phyloP scores from a whole-genome alignment of 768 basidiomycete genomes.

The Fibroporia radiculosa region DNA sequence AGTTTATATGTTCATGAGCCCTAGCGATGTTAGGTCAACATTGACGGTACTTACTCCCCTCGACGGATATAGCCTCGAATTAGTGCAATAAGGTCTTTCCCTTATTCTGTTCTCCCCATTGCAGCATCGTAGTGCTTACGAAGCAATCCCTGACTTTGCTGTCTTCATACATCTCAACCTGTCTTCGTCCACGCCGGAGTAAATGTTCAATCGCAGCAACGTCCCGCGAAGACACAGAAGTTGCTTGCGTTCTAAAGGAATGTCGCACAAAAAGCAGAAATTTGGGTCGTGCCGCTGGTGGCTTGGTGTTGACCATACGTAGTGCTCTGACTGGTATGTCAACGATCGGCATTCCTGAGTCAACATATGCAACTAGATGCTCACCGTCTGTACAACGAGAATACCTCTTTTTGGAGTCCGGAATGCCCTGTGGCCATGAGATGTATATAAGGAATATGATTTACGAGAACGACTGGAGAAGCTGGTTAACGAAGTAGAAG shows the following conservation, averaged over 20 bases:
- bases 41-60: not conserved
- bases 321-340: constrained; percentile 46
- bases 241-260: constrained; percentile 59
- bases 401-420: constrained; percentile 45
- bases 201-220: constrained; percentile 69
- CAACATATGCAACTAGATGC: not conserved
- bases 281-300: constrained; percentile 46
- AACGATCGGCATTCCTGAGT: not conserved
- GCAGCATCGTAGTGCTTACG: constrained; percentile 62
- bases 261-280: constrained; percentile 65
- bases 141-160: constrained; percentile 64
- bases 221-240: constrained; percentile 53
- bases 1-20: not conserved
- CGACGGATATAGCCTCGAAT: not conserved
- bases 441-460: not conserved
- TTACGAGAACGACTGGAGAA: too few relatives aligned
- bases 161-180: constrained; percentile 65
- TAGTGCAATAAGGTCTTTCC: not conserved
- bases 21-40: not conserved
- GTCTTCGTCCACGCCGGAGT: constrained; percentile 57
- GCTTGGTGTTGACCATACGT: constrained; percentile 67
- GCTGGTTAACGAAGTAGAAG: too few relatives aligned
- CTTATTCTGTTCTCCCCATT: constrained; percentile 43
- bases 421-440: constrained; percentile 29
- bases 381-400: constrained; percentile 49